Conservation (phyloP, 2,329 filamentous ascomycete genomes). For the Nigrospora sphaerica region DNA sequence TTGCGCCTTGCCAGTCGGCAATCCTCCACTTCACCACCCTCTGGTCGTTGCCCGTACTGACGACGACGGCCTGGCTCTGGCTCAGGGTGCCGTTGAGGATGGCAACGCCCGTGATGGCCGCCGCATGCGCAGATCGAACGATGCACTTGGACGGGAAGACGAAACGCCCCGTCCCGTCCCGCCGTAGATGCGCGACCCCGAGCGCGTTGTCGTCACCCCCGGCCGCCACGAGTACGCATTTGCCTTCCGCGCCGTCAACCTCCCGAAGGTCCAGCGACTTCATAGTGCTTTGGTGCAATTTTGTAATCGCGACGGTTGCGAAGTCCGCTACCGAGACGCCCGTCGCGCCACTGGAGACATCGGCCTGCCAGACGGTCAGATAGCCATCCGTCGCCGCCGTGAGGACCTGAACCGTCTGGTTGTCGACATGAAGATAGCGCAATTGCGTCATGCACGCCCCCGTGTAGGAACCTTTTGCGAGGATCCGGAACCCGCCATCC, state of each 20-base stretch:
- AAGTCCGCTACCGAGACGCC: conserved; percentile 9
- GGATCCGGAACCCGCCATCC: conserved; percentile 34
- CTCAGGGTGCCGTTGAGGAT: conserved; percentile 20
- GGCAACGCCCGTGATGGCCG: conserved; percentile 57
- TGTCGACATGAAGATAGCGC: conserved; percentile 28
- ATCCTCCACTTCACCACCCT: conserved; percentile 48
- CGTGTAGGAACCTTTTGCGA: conserved; percentile 55
- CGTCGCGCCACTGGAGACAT: neutral
- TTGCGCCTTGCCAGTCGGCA: conserved; percentile 6
- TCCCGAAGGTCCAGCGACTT: conserved; percentile 51
- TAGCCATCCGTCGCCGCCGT: conserved; percentile 80
- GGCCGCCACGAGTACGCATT: conserved; percentile 53
- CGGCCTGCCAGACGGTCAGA: conserved; percentile 50
- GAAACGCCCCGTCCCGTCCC: conserved; percentile 5
- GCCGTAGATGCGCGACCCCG: conserved; percentile 27
- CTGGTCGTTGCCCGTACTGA: conserved; percentile 55
- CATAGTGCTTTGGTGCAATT: conserved; percentile 74
- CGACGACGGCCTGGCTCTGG: conserved; percentile 19
- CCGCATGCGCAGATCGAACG: conserved; percentile 58
- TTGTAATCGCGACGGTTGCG: conserved; percentile 23
- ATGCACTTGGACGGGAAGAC: conserved; percentile 18
- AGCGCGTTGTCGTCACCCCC: conserved; percentile 87
- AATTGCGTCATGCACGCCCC: conserved; percentile 70
- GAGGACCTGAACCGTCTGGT: conserved; percentile 35
- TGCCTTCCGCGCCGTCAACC: conserved; percentile 15